Evolutionary conservation across 768 basidiomycete genomes (phyloP).

Genomic region (Suillus luteus): DNA sequence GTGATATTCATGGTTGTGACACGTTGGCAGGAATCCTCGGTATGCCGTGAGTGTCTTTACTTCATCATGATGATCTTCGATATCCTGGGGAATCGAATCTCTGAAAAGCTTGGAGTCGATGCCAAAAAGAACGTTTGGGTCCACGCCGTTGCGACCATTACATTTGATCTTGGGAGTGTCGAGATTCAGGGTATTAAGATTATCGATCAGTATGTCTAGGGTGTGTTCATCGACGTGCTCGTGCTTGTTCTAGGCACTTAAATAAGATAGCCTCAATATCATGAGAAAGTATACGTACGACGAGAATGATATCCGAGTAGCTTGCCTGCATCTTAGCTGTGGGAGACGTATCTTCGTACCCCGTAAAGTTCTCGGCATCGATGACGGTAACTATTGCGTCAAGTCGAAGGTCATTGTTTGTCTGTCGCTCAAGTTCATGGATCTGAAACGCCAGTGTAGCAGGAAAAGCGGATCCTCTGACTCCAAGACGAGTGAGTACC

Average conservation of each 20-base stretch:
- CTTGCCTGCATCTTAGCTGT: constrained; percentile 95
- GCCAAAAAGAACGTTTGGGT: constrained; percentile 84
- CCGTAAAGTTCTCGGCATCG: constrained; percentile 87
- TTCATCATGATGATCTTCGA: constrained; percentile 67
- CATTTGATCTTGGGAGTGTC: constrained; percentile 82
- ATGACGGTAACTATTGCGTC: constrained; percentile 93
- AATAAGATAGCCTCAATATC: constrained; percentile 14
- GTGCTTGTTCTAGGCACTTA: constrained; percentile 75
- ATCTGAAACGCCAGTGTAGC: constrained; percentile 95
- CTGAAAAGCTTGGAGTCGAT: constrained; percentile 80
- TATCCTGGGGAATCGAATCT: constrained; percentile 17
- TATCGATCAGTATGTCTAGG: constrained; percentile 83
- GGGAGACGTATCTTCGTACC: constrained; percentile 90
- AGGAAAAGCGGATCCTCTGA: constrained; percentile 91
- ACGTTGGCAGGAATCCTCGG: constrained; percentile 35
- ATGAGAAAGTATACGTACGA: constrained; percentile 50
- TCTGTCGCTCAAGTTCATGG: constrained; percentile 83
- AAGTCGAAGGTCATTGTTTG: constrained; percentile 70
- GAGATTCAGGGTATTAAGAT: constrained; percentile 88
- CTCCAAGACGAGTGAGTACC: constrained; percentile 10
- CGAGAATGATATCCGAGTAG: constrained; percentile 88
- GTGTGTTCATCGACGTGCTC: constrained; percentile 78
- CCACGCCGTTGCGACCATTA: constrained; percentile 62
- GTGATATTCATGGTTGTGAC: constrained; percentile 23
- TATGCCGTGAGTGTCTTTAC: constrained; percentile 78